These are phyloP conservation scores for Arabidopsis arenosa DNA, from an alignment of 345 rosid genomes.

Conservation along the genomic window DNA sequence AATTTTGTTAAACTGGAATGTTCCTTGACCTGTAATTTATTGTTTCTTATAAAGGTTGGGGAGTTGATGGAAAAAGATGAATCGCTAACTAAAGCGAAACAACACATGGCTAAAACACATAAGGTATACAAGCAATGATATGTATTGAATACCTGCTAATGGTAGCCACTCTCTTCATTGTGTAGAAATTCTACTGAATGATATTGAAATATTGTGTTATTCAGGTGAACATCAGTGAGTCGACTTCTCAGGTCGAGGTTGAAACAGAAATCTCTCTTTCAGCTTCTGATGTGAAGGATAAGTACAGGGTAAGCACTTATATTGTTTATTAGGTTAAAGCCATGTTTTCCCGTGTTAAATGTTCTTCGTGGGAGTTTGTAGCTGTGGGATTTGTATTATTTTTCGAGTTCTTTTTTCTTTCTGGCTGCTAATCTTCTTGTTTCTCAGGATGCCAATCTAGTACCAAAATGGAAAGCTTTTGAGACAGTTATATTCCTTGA, in stretches of 20 bases:
- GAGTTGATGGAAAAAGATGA: constrained; percentile 39
- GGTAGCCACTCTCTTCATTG: constrained; percentile 11
- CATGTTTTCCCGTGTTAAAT: neutral
- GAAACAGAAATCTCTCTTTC: constrained; percentile 54
- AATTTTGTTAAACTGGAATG: neutral
- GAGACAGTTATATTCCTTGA: constrained; percentile 86
- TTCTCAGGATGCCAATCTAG: constrained; percentile 67
- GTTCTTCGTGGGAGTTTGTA: constrained; percentile 14
- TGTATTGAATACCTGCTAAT: constrained; percentile 11
- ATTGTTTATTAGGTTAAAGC: constrained; percentile 2
- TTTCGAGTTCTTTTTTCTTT: constrained; percentile 11
- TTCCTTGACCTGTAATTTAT: constrained; percentile 3
- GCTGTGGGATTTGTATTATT: constrained; percentile 22
- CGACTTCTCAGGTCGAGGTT: constrained; percentile 48
- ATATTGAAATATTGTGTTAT: constrained; percentile 10
- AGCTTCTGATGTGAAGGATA: constrained; percentile 65
- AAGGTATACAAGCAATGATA: constrained; percentile 51
- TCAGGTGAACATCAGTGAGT: constrained; percentile 32
- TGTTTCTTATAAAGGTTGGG: constrained; percentile 25
- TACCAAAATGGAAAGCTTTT: constrained; percentile 94
- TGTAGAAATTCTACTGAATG: neutral
- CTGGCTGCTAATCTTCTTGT: constrained; percentile 19
- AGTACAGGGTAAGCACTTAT: constrained; percentile 63
- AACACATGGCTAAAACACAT: constrained; percentile 49
- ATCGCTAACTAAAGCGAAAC: constrained; percentile 31